These are phyloP conservation scores for Labyrinthula sp. DNA, from an alignment of 352 stramenopile species.

Conservation along the genomic window DNA sequence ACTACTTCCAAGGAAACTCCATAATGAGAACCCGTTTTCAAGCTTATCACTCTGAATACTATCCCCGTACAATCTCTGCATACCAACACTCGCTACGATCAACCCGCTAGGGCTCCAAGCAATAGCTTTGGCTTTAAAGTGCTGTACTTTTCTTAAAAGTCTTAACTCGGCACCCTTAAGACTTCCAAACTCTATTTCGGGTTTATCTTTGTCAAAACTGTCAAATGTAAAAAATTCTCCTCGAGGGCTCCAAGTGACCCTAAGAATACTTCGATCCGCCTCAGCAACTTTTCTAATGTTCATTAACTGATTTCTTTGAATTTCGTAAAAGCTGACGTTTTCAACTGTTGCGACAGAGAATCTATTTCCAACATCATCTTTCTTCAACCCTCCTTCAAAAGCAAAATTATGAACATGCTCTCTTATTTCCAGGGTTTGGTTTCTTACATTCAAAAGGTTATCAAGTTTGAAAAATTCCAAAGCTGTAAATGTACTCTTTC, in stretches of 20 bases:
- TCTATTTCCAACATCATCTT: slow-evolving; percentile 51
- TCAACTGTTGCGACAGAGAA: slow-evolving; percentile 91
- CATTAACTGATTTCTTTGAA: slow-evolving; percentile 79
- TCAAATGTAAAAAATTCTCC: slow-evolving; percentile 81
- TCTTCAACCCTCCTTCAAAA: slow-evolving; percentile 80
- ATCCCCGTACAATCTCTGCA: slow-evolving; percentile 69
- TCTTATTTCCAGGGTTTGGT: slow-evolving; percentile 94
- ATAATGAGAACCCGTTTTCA: slow-evolving; percentile 88
- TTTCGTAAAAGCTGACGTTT: slow-evolving; percentile 89
- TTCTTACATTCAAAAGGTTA: slow-evolving; percentile 69
- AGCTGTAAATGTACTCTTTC: slow-evolving; percentile 97
- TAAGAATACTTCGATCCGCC: slow-evolving; percentile 77
- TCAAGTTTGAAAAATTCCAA: slow-evolving; percentile 94
- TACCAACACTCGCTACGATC: slow-evolving; percentile 76
- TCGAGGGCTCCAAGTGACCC: slow-evolving; percentile 84
- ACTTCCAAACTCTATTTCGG: too few species aligned
- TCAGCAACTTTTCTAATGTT: too few species aligned
- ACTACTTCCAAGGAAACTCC: slow-evolving; percentile 84
- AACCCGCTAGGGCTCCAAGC: slow-evolving; percentile 88
- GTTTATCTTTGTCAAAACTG: slow-evolving; percentile 88
- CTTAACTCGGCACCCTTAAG: too few species aligned
- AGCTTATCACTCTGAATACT: slow-evolving; percentile 82
- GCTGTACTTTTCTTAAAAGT: slow-evolving; percentile 87
- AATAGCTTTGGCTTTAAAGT: slow-evolving; percentile 92
- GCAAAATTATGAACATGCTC: slow-evolving; percentile 78